phyloP scores from a whole-genome alignment of 306 rosid genomes.

The Spatholobus suberectus region DNA sequence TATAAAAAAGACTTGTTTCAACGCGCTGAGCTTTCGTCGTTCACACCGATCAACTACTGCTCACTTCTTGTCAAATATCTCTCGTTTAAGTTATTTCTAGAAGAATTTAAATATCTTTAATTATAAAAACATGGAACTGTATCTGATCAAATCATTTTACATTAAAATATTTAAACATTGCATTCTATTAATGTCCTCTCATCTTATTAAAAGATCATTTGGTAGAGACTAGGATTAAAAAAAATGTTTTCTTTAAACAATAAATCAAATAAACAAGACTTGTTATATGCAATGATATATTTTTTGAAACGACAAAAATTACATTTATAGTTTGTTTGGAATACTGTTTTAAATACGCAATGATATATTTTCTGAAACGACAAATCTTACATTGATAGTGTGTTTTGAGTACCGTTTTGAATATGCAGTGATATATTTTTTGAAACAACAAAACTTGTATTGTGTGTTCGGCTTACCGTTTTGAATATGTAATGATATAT shows the following conservation, averaged over 20 bases:
- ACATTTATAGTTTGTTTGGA: background rate
- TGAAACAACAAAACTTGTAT: no score
- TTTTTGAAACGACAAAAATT: no score
- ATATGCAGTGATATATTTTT: background rate
- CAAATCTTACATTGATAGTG: background rate
- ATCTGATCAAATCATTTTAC: background rate
- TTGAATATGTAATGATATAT: background rate
- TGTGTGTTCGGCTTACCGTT: background rate
- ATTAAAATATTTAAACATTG: background rate
- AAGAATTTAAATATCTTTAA: background rate
- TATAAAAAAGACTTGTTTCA: conserved; percentile 22
- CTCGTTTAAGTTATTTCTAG: background rate
- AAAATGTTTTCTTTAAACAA: background rate
- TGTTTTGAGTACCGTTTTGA: background rate
- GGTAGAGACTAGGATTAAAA: background rate
- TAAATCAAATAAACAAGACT: background rate
- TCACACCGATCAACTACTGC: conserved; percentile 13
- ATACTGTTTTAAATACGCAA: background rate
- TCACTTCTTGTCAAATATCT: background rate
- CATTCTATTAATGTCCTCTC: background rate
- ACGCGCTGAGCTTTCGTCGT: conserved; percentile 10
- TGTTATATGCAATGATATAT: background rate
- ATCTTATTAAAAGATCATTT: background rate
- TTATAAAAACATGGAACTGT: background rate
- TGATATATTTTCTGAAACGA: background rate